Evolutionary conservation across 2,329 filamentous ascomycete species (phyloP).

Genomic region (Aspergillus sp.): DNA sequence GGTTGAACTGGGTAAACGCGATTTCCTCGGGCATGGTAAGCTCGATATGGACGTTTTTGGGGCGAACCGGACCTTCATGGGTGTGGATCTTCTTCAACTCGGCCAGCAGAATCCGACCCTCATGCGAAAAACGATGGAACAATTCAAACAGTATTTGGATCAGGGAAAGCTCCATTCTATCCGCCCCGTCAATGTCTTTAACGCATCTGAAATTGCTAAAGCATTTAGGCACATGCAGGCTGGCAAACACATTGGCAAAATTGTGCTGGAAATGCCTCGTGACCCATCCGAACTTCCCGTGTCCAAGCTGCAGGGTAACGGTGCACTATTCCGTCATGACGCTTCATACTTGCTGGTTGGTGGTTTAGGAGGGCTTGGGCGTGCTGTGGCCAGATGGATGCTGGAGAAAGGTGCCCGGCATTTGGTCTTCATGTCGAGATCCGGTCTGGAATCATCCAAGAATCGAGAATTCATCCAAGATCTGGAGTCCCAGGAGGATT

Average conservation of each 20-base stretch:
- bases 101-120: constrained; percentile 5
- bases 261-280: constrained; percentile 30
- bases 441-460: constrained; percentile 6
- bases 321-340: not conserved
- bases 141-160: constrained; percentile 1
- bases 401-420: constrained; percentile 34
- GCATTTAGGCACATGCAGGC: constrained; percentile 47
- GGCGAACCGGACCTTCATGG: constrained; percentile 22
- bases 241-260: constrained; percentile 48
- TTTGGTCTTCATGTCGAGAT: constrained; percentile 36
- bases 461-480: constrained; percentile 22
- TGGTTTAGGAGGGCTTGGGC: constrained; percentile 43
- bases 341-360: constrained; percentile 37
- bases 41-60: constrained; percentile 24
- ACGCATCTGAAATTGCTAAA: constrained; percentile 30
- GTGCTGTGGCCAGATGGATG: constrained; percentile 35
- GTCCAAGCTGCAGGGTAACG: not conserved
- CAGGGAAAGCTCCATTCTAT: constrained; percentile 16
- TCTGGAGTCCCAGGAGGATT: constrained; percentile 21
- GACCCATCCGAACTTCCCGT: not conserved
- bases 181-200: constrained; percentile 17
- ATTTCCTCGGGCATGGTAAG: constrained; percentile 20
- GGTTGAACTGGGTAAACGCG: constrained; percentile 30
- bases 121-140: constrained; percentile 8
- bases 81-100: constrained; percentile 22